Conservation (phyloP, 164 flowering plant genomes). For the Sextonia rubra region DNA sequence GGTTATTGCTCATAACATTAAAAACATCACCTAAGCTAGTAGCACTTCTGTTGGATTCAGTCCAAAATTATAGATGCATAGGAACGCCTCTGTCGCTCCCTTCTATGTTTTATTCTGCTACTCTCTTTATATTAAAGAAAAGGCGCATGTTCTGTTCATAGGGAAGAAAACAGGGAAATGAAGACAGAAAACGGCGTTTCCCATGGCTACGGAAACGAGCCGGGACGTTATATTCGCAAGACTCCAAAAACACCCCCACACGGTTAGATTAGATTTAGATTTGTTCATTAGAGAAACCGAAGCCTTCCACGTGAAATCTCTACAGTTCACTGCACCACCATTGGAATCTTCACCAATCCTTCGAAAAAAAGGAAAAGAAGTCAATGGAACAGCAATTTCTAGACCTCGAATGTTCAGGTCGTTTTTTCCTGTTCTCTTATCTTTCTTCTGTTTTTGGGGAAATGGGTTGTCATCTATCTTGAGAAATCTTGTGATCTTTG, state of each 20-base stretch:
- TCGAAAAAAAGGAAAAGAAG: background rate
- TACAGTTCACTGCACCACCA: background rate
- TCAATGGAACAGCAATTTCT: conserved; percentile 3
- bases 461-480: conserved; percentile 8
- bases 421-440: background rate
- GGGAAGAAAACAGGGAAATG: conserved; percentile 12
- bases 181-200: conserved; percentile 16
- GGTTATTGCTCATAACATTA: no score
- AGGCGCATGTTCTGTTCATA: background rate
- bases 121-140: no score
- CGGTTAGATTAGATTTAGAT: background rate
- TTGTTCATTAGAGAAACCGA: background rate
- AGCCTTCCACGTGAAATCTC: conserved; percentile 10
- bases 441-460: background rate
- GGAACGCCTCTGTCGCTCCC: no score
- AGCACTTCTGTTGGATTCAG: no score
- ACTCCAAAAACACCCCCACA: background rate
- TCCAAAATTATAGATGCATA: no score
- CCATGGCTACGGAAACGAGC: conserved; percentile 10
- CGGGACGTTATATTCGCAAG: background rate
- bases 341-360: background rate
- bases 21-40: no score
- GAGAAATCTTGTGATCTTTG: conserved; percentile 8
- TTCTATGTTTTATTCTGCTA: no score
- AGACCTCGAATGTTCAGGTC: conserved; percentile 7